These are phyloP conservation scores for Blastobotrys americana DNA, from an alignment of 805 yeast genomes.

Conservation along the genomic window DNA sequence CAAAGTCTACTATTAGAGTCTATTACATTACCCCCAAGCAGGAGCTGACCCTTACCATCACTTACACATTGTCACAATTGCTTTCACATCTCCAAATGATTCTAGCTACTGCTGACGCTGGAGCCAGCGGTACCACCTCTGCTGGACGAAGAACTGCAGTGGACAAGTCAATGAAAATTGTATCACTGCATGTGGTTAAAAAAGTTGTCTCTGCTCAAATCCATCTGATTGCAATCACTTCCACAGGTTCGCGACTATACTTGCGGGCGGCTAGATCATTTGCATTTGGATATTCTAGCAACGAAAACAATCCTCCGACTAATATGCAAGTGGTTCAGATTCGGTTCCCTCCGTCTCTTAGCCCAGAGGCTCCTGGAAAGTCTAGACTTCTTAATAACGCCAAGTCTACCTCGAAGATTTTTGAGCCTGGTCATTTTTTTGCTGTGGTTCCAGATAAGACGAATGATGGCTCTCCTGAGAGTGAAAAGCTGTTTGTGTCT, in stretches of 20 bases:
- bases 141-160: conserved; percentile 13
- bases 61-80: conserved; percentile 26
- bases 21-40: conserved; percentile 47
- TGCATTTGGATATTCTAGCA: conserved; percentile 15
- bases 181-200: conserved; percentile 55
- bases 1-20: conserved; percentile 72
- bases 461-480: conserved; percentile 22
- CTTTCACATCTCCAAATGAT: conserved; percentile 28
- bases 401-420: conserved; percentile 49
- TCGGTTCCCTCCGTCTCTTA: conserved; percentile 39
- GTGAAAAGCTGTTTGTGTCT: conserved; percentile 55
- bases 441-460: conserved; percentile 43
- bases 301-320: conserved; percentile 26
- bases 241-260: conserved; percentile 75
- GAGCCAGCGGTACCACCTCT: background rate
- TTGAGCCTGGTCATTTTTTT: conserved; percentile 83
- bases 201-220: conserved; percentile 59
- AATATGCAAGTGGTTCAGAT: conserved; percentile 34
- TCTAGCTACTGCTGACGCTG: conserved; percentile 9
- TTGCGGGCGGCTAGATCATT: conserved; percentile 41
- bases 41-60: conserved; percentile 31
- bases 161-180: conserved; percentile 32
- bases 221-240: conserved; percentile 70
- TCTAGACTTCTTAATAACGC: conserved; percentile 41
- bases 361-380: conserved; percentile 8